Evolutionary conservation across 169 alveolate species (phyloP).

Genomic region (Plasmodium vivax): DNA sequence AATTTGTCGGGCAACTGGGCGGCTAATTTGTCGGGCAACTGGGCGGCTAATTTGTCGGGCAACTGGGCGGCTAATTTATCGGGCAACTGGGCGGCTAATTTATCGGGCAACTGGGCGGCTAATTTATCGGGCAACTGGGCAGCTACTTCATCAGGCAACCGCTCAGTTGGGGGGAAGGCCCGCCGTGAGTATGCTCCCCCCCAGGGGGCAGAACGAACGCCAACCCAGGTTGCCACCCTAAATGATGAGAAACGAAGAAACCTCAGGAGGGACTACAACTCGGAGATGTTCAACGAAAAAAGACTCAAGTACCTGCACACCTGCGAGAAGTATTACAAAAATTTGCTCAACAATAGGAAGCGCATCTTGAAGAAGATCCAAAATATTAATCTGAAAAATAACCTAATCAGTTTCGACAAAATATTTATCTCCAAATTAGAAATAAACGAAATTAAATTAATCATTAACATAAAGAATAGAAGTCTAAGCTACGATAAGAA

Average conservation of each 20-base stretch:
- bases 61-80: too few species aligned
- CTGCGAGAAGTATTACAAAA: slow-evolving; percentile 56
- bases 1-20: too few species aligned
- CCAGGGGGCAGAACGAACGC: neutral
- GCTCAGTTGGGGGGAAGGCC: neutral
- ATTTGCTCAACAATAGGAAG: slow-evolving; percentile 26
- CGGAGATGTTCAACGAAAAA: slow-evolving; percentile 3
- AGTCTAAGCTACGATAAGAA: slow-evolving; percentile 72
- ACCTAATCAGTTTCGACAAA: slow-evolving; percentile 61
- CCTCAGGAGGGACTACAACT: neutral
- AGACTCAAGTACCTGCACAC: slow-evolving; percentile 22
- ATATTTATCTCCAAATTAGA: slow-evolving; percentile 67
- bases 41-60: too few species aligned
- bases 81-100: too few species aligned
- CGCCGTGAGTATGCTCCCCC: neutral
- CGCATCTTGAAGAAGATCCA: slow-evolving; percentile 41
- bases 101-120: too few species aligned
- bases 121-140: too few species aligned
- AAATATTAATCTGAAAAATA: slow-evolving; percentile 57
- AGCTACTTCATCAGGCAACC: too few species aligned
- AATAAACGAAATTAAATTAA: slow-evolving; percentile 58
- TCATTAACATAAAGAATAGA: slow-evolving; percentile 62
- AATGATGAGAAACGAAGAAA: neutral
- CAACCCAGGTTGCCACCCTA: neutral
- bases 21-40: too few species aligned